Evolutionary conservation across 1,284 basidiomycete species (phyloP).

Genomic region (Exobasidium rhododendri): DNA sequence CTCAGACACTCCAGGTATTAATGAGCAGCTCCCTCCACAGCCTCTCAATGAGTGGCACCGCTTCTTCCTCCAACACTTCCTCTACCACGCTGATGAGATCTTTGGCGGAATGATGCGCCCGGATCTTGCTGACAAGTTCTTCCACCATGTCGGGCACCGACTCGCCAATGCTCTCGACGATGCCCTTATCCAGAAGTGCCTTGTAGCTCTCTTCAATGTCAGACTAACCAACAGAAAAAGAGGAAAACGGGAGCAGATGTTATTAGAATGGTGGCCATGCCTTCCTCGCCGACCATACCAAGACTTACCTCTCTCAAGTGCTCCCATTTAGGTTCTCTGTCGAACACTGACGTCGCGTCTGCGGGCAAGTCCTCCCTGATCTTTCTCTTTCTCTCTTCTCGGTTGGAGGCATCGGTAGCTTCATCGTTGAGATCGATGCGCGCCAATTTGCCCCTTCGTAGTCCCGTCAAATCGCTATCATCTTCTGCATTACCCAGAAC

Average conservation of each 20-base stretch:
- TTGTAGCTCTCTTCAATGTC: slow-evolving; percentile 27
- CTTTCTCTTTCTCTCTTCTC: slow-evolving; percentile 15
- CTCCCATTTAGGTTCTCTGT: slow-evolving; percentile 33
- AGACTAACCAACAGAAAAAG: not conserved
- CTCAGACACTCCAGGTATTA: slow-evolving; percentile 16
- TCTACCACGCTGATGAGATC: slow-evolving; percentile 36
- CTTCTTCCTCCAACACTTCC: slow-evolving; percentile 50
- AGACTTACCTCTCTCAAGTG: slow-evolving; percentile 26
- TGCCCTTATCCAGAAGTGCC: slow-evolving; percentile 32
- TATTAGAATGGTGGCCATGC: not conserved
- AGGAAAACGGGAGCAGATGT: not conserved
- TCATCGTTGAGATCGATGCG: slow-evolving; percentile 33
- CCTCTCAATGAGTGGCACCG: slow-evolving; percentile 34
- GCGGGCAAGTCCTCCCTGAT: slow-evolving; percentile 19
- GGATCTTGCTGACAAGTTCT: slow-evolving; percentile 32
- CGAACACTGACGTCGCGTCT: slow-evolving; percentile 21
- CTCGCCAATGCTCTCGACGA: slow-evolving; percentile 45
- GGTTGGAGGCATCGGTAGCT: slow-evolving; percentile 20
- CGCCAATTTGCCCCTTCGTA: slow-evolving; percentile 24
- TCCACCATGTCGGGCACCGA: slow-evolving; percentile 43
- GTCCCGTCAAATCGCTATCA: slow-evolving; percentile 26
- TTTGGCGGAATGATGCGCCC: slow-evolving; percentile 20
- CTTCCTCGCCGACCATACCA: not conserved
- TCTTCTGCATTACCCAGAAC: slow-evolving; percentile 40
- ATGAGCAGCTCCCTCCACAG: slow-evolving; percentile 43